Conservation (phyloP, 148 eudicot species). For the Gaultheria prostrata region DNA sequence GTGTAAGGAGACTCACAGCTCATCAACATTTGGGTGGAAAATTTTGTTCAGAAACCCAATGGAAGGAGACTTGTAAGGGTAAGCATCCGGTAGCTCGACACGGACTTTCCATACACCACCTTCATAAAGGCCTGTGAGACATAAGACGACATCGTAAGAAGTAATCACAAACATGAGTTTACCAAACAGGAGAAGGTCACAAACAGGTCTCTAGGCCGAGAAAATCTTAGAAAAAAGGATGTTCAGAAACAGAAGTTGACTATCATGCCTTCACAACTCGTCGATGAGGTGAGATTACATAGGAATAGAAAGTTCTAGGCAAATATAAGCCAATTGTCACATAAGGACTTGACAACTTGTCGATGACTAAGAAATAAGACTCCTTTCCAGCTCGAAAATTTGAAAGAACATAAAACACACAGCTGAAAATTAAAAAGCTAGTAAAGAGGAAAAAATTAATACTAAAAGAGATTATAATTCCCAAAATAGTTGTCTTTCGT, state of each 20-base stretch:
- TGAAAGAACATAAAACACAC: neutral
- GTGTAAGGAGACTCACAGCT: conserved; percentile 49
- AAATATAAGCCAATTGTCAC: neutral
- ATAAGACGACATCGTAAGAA: neutral
- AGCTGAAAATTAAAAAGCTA: neutral
- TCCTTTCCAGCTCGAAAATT: neutral
- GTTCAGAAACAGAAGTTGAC: neutral
- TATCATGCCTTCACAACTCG: neutral
- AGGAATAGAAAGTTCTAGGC: neutral
- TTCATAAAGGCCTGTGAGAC: conserved; percentile 56
- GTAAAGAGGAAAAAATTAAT: neutral
- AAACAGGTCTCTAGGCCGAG: neutral
- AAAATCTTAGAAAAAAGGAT: neutral
- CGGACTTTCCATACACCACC: conserved; percentile 88
- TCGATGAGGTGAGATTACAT: neutral
- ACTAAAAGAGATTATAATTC: neutral
- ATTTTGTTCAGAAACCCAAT: conserved; percentile 78
- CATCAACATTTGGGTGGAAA: conserved; percentile 89
- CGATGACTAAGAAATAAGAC: neutral
- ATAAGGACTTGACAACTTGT: neutral
- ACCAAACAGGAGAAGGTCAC: neutral
- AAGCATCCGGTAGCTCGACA: conserved; percentile 83
- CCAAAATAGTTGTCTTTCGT: neutral
- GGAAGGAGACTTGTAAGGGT: conserved; percentile 92
- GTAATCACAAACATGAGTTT: neutral